phyloP scores from a whole-genome alignment of 2,329 filamentous ascomycete genomes.

The Sclerotinia spermophila region DNA sequence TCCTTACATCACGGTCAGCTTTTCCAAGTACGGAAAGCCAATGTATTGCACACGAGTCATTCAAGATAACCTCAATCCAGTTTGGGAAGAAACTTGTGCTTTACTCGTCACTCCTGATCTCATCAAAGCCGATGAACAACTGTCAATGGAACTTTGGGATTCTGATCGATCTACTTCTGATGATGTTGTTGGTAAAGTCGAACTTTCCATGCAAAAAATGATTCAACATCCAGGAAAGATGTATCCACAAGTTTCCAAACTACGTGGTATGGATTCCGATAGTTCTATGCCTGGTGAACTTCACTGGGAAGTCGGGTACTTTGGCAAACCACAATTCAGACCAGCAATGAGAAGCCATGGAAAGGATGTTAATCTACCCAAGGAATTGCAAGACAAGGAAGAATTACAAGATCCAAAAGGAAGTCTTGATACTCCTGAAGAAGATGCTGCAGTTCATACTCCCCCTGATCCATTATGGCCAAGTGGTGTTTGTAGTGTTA shows the following conservation, averaged over 20 bases:
- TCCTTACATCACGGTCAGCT: constrained; percentile 90
- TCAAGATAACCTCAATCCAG: constrained; percentile 86
- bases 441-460: constrained; percentile 83
- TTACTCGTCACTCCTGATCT: constrained; percentile 83
- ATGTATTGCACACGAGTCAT: constrained; percentile 98
- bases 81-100: constrained; percentile 85
- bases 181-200: constrained; percentile 91
- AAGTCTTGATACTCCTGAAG: constrained; percentile 64
- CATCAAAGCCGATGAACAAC: constrained; percentile 88
- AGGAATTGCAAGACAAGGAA: constrained; percentile 67
- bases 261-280: constrained; percentile 77
- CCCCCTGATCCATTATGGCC: constrained; percentile 97
- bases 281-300: constrained; percentile 90
- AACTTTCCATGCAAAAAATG: constrained; percentile 90
- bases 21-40: constrained; percentile 95
- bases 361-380: constrained; percentile 72
- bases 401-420: constrained; percentile 89
- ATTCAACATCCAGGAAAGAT: constrained; percentile 91
- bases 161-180: constrained; percentile 89
- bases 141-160: constrained; percentile 95
- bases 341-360: constrained; percentile 82
- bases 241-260: constrained; percentile 82
- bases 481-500: constrained; percentile 78
- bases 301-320: constrained; percentile 95
- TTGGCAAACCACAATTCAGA: constrained; percentile 84